Base-by-base conservation (phyloP, 768 basidiomycete genomes). In the Tulasnella sp. region DNA sequence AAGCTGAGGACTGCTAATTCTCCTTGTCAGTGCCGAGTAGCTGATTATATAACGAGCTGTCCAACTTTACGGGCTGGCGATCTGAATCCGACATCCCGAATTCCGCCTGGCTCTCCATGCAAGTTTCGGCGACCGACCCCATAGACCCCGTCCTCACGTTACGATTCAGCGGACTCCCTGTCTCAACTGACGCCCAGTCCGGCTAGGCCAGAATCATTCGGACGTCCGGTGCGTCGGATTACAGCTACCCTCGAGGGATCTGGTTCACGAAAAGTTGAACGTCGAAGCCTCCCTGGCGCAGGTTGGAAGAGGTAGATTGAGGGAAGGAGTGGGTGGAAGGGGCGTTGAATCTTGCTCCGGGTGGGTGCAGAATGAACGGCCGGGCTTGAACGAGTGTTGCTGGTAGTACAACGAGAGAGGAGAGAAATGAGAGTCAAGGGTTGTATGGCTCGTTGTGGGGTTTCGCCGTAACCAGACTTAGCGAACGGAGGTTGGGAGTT, bases 281-380 rank as follows among this genome's bases (percentile, higher is more conserved):
- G 41, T 54, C n/a, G 76, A 37, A n/a, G 76, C 76, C 24, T 76
- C 48, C n/a, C n/a, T n/a, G n/a, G n/a, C n/a, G n/a, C 34, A 8
- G 42, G 50, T 46, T 46, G 76, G n/a, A 76, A 76, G 44, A 76
- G 42, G 28, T 37, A 18, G 76, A 76, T 37, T 76, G 76, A 54
- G 76, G 41, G 50, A 76, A 76, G 18, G 76, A 76, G 48, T 76
- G 76, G 42, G 76, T 76, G 76, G 50, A 76, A 12, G 76, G 44
- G 24, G n/a, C 76, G 76, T 54, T 54, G 76, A 54, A 34, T 40
- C 76, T 40, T 50, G 76, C 76, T 3, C 50, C 76, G 31, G 76
- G 76, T 54, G 76, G 76, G 22, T 24, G n/a, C 42, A 20, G 41
- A 37, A 46, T 54, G 76, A 46, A 46, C 3, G 50, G 76, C 34